Percentiles rank a stretch among this genome's conserved stretches.
Conservation (phyloP, 768 basidiomycete species). For the Cystofilobasidium capitatum region DNA sequence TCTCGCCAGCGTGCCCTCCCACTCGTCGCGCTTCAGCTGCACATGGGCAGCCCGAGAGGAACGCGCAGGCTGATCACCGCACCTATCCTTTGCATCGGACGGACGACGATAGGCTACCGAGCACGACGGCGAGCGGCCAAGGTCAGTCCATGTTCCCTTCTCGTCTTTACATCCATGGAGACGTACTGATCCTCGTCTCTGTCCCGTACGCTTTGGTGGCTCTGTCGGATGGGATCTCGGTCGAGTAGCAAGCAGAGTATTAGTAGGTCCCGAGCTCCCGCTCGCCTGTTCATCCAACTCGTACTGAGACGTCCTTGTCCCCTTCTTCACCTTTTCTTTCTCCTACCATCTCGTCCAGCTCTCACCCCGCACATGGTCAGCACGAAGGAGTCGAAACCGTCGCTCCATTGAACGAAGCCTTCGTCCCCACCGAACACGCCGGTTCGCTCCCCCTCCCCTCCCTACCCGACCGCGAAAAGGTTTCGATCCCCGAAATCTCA, state of each 20-base stretch:
- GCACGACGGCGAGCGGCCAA: background rate
- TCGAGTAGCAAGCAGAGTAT: constrained; percentile 21
- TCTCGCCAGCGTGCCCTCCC: background rate
- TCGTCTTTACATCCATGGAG: background rate
- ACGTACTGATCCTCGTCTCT: background rate
- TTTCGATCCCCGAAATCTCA: constrained; percentile 3
- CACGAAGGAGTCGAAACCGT: constrained; percentile 25
- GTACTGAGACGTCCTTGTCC: background rate
- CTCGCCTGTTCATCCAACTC: background rate
- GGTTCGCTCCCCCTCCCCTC: constrained; percentile 8
- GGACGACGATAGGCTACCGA: background rate
- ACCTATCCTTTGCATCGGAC: background rate
- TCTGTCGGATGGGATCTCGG: background rate
- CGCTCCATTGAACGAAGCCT: constrained; percentile 18
- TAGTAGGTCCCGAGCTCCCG: background rate
- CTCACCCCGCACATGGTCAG: constrained; percentile 14
- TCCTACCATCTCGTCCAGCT: constrained; percentile 5
- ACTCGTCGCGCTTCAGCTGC: too few species aligned
- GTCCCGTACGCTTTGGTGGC: background rate
- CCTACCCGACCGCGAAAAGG: constrained; percentile 1
- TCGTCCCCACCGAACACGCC: background rate
- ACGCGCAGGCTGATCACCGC: background rate
- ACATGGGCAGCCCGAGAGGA: too few species aligned
- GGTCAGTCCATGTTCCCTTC: background rate
- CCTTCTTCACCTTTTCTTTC: background rate